A percentile compares a stretch with the other conserved stretches of the same genome.
Conservation (phyloP, 2,329 filamentous ascomycete species). For the Pseudocercospora pini-densiflorae region DNA sequence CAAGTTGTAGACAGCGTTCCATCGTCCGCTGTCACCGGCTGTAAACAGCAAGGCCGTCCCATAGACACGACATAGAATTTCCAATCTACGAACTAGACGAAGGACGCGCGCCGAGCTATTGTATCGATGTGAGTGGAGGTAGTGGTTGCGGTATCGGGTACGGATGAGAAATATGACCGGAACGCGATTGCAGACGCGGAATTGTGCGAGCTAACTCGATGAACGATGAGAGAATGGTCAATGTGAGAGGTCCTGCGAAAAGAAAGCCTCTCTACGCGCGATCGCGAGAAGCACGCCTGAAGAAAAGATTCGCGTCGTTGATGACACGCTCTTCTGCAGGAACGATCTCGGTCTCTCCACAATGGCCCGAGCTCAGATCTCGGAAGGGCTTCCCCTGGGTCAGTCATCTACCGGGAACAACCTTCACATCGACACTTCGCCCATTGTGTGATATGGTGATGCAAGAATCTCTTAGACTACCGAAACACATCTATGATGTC, state of each 20-base stretch:
- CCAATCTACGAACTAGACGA: no score
- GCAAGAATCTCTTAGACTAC: constrained; percentile 15
- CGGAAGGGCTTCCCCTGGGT: background rate
- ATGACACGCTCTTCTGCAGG: constrained; percentile 7
- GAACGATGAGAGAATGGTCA: background rate
- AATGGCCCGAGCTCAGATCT: background rate
- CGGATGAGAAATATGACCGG: no score
- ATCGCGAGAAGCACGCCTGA: background rate
- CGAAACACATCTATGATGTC: constrained; percentile 20
- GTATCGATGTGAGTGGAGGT: background rate
- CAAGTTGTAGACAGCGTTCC: no score
- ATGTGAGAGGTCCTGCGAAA: background rate
- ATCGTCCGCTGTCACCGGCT: no score
- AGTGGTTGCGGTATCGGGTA: background rate
- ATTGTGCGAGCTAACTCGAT: no score
- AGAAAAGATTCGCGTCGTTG: background rate
- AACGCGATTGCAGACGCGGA: no score
- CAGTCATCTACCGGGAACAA: constrained; percentile 7
- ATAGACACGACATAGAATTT: no score
- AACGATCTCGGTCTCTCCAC: background rate
- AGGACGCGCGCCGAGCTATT: background rate
- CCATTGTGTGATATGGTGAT: constrained; percentile 19
- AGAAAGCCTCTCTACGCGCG: background rate
- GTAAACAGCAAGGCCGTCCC: no score
- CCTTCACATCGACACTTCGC: constrained; percentile 15